Base-by-base conservation (phyloP, 1,139 yeast genomes). In the Hansenula lynferdii region DNA sequence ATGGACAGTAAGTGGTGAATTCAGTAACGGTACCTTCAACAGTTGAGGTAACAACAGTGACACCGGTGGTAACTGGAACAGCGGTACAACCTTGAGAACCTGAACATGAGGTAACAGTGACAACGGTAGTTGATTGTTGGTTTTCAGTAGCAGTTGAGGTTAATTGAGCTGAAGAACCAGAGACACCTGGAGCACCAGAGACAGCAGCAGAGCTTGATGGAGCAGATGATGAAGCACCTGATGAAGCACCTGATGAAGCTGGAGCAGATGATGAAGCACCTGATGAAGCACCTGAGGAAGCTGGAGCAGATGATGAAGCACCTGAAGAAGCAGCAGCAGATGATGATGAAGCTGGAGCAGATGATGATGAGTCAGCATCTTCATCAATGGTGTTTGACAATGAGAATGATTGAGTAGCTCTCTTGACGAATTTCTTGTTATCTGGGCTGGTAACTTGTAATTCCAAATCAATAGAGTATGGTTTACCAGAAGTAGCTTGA, bases 1-100 rank as follows among this genome's bases (percentile, higher is more conserved):
- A 39, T 39, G 65, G 64, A 42, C 65, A 61, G 58, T 61, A 61
- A 8, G 67, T 61, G 21, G 65, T 61, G 47, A 54, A 61, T 6
- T 36, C 48, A 16, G 66, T 59, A 20, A 48, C 51, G 16, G 51
- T 44, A 25, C 61, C 63, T 23, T 41, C 34, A 4, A 40, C 29
- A 15, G 59, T 55, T 6, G 50, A 43, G 15, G 61, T 57, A 21
- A 50, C 48, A 20, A 39, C 45, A 21, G 50, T 39, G 35, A 43
- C 43, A 36, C 41, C 45, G 22, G 48, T 41, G 28, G 48, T 44
- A 35, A 37, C 44, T 27, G 40, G 41, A 14, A 39, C 10, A 16
- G 28, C 34, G 15, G 34, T 16, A 27, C 29, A 27, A 9, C 3
- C 19, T 5, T 16, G n/a, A n/a, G n/a, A 16, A 19, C 16, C 10